Percentiles rank a stretch among this genome's conserved stretches.
Conservation (phyloP, 495 filamentous ascomycete genomes). For the Tuber microsphaerosporum region DNA sequence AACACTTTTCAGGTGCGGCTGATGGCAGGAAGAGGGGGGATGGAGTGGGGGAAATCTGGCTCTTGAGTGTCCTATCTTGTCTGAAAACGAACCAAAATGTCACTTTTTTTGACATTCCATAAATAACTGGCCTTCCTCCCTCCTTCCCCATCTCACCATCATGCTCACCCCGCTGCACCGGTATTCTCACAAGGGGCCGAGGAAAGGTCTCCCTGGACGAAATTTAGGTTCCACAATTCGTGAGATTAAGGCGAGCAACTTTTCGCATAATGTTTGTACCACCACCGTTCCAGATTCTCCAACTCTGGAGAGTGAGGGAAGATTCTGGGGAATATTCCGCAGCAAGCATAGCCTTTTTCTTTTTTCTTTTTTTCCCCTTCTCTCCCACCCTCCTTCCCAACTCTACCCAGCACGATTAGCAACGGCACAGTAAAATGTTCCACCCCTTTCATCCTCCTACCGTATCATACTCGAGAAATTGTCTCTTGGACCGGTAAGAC, state of each 20-base stretch:
- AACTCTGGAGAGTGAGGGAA: neutral
- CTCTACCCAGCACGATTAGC: neutral
- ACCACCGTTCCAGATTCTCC: neutral
- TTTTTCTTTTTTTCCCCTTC: neutral
- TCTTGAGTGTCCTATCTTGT: neutral
- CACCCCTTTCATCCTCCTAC: neutral
- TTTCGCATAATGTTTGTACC: neutral
- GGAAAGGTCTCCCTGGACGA: neutral
- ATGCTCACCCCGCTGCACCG: neutral
- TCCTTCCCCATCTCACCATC: neutral
- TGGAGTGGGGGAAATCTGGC: neutral
- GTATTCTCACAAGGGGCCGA: neutral
- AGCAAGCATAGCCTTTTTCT: neutral
- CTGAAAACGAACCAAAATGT: neutral
- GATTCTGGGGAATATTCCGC: neutral
- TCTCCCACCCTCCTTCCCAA: neutral
- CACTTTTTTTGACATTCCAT: neutral
- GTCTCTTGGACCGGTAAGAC: neutral
- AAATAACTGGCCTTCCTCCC: neutral
- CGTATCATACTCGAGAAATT: neutral
- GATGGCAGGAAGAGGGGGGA: neutral
- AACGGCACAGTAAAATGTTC: neutral
- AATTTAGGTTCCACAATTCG: neutral
- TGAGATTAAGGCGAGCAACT: neutral
- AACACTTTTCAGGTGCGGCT: slow-evolving; percentile 4